These are phyloP conservation scores for Zoysia matrella DNA, from an alignment of 202 grass and related monocot genomes.

Conservation along the genomic window DNA sequence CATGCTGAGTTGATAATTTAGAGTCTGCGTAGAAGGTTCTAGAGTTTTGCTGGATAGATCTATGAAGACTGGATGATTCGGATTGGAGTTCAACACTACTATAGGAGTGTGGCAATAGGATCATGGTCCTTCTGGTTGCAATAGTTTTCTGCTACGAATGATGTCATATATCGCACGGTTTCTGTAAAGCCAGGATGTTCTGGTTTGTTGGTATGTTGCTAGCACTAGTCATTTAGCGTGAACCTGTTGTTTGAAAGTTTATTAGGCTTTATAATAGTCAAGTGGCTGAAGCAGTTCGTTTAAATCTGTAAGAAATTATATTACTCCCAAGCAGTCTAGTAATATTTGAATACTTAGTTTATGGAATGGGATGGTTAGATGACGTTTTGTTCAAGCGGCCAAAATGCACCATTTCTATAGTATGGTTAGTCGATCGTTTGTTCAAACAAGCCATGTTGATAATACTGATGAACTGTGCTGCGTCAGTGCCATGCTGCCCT, in stretches of 20 bases:
- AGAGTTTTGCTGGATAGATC: conserved; percentile 16
- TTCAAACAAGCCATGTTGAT: no score
- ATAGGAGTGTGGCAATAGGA: conserved; percentile 28
- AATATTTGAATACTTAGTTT: no score
- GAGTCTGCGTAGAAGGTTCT: conserved; percentile 18
- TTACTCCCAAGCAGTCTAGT: no score
- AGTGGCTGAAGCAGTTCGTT: background rate
- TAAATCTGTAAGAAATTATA: conserved; percentile 20
- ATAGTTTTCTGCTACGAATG: conserved; percentile 23
- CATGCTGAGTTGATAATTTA: background rate
- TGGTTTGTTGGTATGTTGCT: background rate
- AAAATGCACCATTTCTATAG: no score
- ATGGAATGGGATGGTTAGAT: no score
- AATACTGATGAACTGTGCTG: no score
- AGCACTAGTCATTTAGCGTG: no score
- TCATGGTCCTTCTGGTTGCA: conserved; percentile 47
- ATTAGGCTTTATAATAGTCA: conserved; percentile 22
- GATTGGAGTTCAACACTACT: conserved; percentile 9
- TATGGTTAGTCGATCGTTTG: no score
- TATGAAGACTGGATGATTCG: background rate
- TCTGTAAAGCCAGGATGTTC: background rate
- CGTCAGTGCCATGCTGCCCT: no score
- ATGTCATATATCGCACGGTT: conserved; percentile 36
- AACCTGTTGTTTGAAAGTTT: conserved; percentile 12
- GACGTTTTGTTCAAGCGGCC: no score